Percentiles rank a stretch among this genome's conserved stretches.
Conservation (phyloP, 768 basidiomycete species). For the Mycena belliarum region DNA sequence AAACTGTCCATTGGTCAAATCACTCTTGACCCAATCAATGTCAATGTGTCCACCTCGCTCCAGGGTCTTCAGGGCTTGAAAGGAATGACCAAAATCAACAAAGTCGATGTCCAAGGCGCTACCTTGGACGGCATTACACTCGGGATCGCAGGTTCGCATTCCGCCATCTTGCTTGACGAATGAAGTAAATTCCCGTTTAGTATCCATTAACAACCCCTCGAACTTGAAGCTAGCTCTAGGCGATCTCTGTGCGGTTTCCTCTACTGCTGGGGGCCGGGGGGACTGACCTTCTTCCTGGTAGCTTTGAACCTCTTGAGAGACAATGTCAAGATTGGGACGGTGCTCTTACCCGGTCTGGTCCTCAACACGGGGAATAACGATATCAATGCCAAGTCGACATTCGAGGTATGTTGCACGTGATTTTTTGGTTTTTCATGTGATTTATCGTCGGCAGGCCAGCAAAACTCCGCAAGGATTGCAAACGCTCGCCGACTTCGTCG, state of each 20-base stretch:
- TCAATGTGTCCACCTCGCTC: slow-evolving; percentile 65
- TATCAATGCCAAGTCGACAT: slow-evolving; percentile 48
- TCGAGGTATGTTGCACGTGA: slow-evolving; percentile 38
- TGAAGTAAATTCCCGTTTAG: slow-evolving; percentile 29
- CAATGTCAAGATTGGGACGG: slow-evolving; percentile 57
- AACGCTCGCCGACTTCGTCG: slow-evolving; percentile 69
- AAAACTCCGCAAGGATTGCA: slow-evolving; percentile 56
- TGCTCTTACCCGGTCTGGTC: slow-evolving; percentile 59
- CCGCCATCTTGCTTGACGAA: neutral
- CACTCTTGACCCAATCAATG: slow-evolving; percentile 69
- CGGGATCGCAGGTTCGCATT: slow-evolving; percentile 51
- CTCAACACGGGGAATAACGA: slow-evolving; percentile 63
- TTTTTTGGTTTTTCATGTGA: slow-evolving; percentile 3
- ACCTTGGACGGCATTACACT: slow-evolving; percentile 58
- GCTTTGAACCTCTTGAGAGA: slow-evolving; percentile 59
- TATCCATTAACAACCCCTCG: slow-evolving; percentile 68
- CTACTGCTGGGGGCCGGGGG: neutral
- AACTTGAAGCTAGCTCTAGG: slow-evolving; percentile 62
- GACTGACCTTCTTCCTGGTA: slow-evolving; percentile 22
- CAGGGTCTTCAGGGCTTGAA: slow-evolving; percentile 63
- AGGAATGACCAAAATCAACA: slow-evolving; percentile 52
- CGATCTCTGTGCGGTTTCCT: slow-evolving; percentile 56
- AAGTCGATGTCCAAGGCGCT: slow-evolving; percentile 69
- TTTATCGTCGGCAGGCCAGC: slow-evolving; percentile 47
- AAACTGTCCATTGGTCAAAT: slow-evolving; percentile 65